Evolutionary conservation across 1,139 yeast species (phyloP), one percentile per base, ranked within the genome.

Genomic region (Suhomyces bribrorum): DNA sequence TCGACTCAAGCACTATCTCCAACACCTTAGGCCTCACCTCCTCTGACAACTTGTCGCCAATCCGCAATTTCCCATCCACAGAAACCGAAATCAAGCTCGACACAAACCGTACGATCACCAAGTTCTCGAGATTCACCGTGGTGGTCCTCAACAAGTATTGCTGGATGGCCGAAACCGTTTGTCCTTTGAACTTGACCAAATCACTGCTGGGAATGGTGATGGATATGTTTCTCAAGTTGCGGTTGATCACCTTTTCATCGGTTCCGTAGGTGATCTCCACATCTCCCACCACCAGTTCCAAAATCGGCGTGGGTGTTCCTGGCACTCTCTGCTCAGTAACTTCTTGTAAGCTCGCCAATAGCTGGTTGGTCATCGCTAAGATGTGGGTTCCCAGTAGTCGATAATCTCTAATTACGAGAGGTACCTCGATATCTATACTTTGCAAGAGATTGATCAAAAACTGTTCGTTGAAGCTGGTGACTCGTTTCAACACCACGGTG

Each of bases 171-270:
- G 36, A 17, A 11, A 47, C 40, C n/a, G 44, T 24, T 3, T 35
- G 34, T 18, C 31, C 15, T 4, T 23, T 26, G 28, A 57, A 36
- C 7, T 43, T 32, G 7, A 23, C 17, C 6, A 58, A 30, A 34
- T 63, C 68, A 6, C 36, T 34, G 16, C 46, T 42, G 3, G 64
- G 62, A 3, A 63, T 47, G n/a, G 53, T 56, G 4, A 63, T 44
- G 7, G 53, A 46, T 5, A 63, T 55, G 38, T 54, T 53, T 20
- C 50, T 46, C 18, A 63, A 44, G 32, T 51, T 49, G 20, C 44
- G 41, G 44, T 48, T 49, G 34, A 49, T 45, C 5, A 30, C 29
- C 26, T 42, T 43, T 16, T 26, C 36, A 11, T 32, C 12, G 7
- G 34, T 28, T 15, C 40, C 40, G 24, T 49, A 49, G n/a, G 46